phyloP scores from a whole-genome alignment of 176 grass and related monocot genomes.

The Coix lacrymajobi region DNA sequence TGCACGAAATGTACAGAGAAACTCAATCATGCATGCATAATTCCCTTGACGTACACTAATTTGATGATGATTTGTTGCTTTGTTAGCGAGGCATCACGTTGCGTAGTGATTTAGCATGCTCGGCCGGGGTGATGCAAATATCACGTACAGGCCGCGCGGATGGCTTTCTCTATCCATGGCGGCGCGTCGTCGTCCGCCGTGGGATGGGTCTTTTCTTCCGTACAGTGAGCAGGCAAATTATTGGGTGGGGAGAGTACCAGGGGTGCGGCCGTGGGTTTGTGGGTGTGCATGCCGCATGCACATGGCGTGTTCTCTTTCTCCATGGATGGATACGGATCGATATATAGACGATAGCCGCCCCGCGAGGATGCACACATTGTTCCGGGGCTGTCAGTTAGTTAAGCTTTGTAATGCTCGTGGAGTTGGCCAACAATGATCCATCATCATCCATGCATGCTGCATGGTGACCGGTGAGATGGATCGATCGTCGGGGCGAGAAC shows the following conservation, averaged over 20 bases:
- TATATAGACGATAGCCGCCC: too few relatives aligned
- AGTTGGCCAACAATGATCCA: too few relatives aligned
- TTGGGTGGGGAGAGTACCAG: neutral
- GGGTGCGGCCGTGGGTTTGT: slow-evolving; percentile 3
- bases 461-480: neutral
- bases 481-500: too few relatives aligned
- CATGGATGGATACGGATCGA: neutral
- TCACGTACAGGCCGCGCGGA: neutral
- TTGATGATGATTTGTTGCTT: neutral
- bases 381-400: slow-evolving; percentile 18
- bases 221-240: slow-evolving; percentile 10
- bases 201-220: neutral
- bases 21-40: neutral
- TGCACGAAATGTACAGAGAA: neutral
- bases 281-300: slow-evolving; percentile 21
- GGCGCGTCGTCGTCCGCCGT: neutral
- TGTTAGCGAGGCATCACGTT: neutral
- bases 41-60: neutral
- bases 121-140: neutral
- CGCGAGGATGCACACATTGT: neutral
- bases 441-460: neutral
- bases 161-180: neutral
- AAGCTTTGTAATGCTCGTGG: neutral
- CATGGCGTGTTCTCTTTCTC: slow-evolving; percentile 43
- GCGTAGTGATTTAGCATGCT: neutral